These are phyloP conservation scores for Groenewaldozyma auringiensis DNA, from an alignment of 1,139 yeast genomes.

Conservation along the genomic window DNA sequence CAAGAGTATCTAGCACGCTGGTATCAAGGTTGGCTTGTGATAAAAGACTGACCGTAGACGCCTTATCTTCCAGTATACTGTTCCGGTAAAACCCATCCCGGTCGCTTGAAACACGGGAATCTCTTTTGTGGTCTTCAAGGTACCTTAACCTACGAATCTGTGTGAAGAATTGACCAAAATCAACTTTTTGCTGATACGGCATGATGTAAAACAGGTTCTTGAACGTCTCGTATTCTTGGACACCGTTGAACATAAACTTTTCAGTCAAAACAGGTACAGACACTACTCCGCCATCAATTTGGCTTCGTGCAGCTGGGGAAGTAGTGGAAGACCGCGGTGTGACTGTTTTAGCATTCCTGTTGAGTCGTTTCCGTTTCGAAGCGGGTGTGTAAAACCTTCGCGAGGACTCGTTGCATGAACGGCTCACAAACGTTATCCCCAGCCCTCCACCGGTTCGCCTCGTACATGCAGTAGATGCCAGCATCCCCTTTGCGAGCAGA, in stretches of 20 bases:
- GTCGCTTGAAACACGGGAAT: not conserved
- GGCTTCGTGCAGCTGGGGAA: not conserved
- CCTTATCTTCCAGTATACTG: not conserved
- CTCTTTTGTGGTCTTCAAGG: constrained; percentile 11
- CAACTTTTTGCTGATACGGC: not conserved
- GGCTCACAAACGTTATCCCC: not conserved
- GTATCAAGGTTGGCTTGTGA: not conserved
- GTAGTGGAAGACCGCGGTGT: no score
- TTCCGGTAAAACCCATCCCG: not conserved
- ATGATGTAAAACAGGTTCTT: constrained; percentile 6
- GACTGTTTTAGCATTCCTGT: no score
- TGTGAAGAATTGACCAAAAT: constrained; percentile 8
- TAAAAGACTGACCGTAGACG: not conserved
- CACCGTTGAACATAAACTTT: constrained; percentile 6
- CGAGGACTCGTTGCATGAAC: not conserved
- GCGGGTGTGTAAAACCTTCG: not conserved
- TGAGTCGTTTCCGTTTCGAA: not conserved
- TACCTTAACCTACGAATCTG: constrained; percentile 18
- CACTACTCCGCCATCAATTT: not conserved
- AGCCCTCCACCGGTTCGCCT: not conserved
- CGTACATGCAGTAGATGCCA: not conserved
- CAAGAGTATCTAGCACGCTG: not conserved
- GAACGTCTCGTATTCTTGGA: constrained; percentile 10
- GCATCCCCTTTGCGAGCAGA: no score
- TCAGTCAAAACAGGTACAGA: not conserved